These are phyloP conservation scores for Bruguiera gymnorhiza DNA, from an alignment of 345 rosid genomes.

Conservation along the genomic window DNA sequence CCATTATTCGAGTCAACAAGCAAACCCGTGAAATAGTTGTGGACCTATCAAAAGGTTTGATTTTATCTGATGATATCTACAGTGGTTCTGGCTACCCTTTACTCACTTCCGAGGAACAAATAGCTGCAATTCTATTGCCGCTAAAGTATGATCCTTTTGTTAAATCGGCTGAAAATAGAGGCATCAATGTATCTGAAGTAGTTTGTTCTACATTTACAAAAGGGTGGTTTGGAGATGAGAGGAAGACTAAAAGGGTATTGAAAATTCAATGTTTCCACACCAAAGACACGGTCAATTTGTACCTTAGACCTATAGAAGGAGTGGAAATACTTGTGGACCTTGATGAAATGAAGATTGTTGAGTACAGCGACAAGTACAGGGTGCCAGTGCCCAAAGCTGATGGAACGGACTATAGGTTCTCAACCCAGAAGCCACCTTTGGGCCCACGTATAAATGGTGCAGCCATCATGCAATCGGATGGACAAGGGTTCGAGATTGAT, in stretches of 20 bases:
- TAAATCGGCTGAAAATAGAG: conserved; percentile 22
- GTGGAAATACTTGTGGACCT: conserved; percentile 24
- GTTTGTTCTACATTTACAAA: conserved; percentile 21
- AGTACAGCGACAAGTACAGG: conserved; percentile 14
- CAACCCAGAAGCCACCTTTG: conserved; percentile 17
- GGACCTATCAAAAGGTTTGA: conserved; percentile 16
- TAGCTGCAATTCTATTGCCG: conserved; percentile 15
- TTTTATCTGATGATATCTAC: conserved; percentile 20
- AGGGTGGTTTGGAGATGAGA: conserved; percentile 36
- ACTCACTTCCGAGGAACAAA: conserved; percentile 13
- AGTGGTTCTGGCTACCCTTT: conserved; percentile 31
- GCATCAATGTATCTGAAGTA: conserved; percentile 22
- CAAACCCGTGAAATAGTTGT: conserved; percentile 31
- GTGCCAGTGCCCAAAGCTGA: conserved; percentile 25
- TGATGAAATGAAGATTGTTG: conserved; percentile 20
- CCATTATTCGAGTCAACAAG: conserved; percentile 19
- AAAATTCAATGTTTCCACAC: conserved; percentile 20
- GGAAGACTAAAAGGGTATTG: conserved; percentile 11
- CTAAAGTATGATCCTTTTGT: conserved; percentile 25
- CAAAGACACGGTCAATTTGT: conserved; percentile 14
- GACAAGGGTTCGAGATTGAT: conserved; percentile 17
- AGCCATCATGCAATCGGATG: conserved; percentile 8
- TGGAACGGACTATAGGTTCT: conserved; percentile 24
- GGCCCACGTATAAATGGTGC: conserved; percentile 24
- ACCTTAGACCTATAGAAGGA: conserved; percentile 29